Conservation (phyloP, 1,284 basidiomycete species). For the Trichosporon sp. region DNA sequence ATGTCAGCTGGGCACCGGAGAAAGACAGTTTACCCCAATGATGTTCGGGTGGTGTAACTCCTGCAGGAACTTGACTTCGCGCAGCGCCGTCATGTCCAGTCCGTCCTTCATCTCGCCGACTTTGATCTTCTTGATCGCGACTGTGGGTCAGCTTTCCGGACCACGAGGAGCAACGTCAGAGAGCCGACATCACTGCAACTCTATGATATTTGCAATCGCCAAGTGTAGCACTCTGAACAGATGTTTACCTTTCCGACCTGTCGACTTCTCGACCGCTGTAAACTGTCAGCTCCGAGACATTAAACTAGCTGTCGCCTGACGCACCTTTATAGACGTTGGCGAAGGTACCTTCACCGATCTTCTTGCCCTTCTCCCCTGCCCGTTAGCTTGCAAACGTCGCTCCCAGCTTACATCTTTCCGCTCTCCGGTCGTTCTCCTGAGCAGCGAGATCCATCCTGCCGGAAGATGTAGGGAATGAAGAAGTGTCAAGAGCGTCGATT, state of each 20-base stretch:
- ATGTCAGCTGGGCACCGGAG: neutral
- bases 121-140: conserved; percentile 99
- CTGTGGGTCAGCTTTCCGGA: conserved; percentile 54
- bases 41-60: conserved; percentile 94
- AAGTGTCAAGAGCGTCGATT: neutral
- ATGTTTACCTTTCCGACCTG: conserved; percentile 44
- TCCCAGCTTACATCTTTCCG: conserved; percentile 44
- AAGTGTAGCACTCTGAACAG: too few relatives aligned
- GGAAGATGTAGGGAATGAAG: neutral
- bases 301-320: conserved; percentile 30
- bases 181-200: too few relatives aligned
- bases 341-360: conserved; percentile 95
- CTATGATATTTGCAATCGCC: too few relatives aligned
- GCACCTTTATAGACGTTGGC: conserved; percentile 92
- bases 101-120: conserved; percentile 97
- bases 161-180: too few relatives aligned
- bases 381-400: conserved; percentile 17
- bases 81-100: conserved; percentile 96
- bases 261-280: conserved; percentile 44
- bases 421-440: conserved; percentile 45
- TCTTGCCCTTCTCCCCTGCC: conserved; percentile 69
- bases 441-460: conserved; percentile 50
- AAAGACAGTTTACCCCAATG: conserved; percentile 69
- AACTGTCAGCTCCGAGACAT: conserved; percentile 14
- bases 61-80: conserved; percentile 95